A percentile compares a stretch with the other conserved stretches of the same genome.
These are phyloP conservation scores for Neofusicoccum umdonicola DNA, from an alignment of 2,329 filamentous ascomycete species.

Conservation along the genomic window DNA sequence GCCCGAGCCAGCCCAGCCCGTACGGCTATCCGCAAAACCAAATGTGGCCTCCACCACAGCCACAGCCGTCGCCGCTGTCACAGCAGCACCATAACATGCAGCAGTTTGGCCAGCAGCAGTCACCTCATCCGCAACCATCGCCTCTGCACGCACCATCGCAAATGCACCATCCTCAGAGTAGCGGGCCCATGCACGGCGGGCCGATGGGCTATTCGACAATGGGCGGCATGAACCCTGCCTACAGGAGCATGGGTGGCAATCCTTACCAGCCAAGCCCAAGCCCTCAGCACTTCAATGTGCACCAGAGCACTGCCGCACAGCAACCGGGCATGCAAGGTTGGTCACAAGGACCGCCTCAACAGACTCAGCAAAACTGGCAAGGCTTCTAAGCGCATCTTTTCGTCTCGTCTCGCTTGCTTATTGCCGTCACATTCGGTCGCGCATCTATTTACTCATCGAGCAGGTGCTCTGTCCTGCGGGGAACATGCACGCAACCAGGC, in stretches of 20 bases:
- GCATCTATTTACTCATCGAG: neutral
- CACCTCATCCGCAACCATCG: constrained; percentile 47
- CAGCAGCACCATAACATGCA: constrained; percentile 44
- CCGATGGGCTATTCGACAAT: constrained; percentile 48
- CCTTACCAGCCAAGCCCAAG: constrained; percentile 51
- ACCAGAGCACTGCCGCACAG: constrained; percentile 41
- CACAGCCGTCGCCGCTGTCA: constrained; percentile 48
- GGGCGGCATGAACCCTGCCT: constrained; percentile 45
- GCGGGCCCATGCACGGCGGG: constrained; percentile 38
- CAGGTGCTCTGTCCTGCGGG: too few species aligned
- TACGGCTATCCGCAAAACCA: constrained; percentile 47
- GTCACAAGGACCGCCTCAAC: constrained; percentile 40
- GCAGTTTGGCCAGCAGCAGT: constrained; percentile 44
- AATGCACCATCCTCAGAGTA: constrained; percentile 45
- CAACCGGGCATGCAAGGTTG: constrained; percentile 54
- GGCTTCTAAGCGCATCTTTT: constrained; percentile 24
- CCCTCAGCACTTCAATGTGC: constrained; percentile 43
- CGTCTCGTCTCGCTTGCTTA: neutral
- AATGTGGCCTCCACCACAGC: constrained; percentile 50
- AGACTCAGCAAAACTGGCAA: constrained; percentile 42
- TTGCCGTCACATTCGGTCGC: neutral
- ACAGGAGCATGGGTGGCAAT: constrained; percentile 44
- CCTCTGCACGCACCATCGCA: constrained; percentile 50
- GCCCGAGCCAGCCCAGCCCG: constrained; percentile 43
- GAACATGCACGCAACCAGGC: neutral